Base-by-base conservation (phyloP, 2,329 filamentous ascomycete genomes). In the Fusarium armeniacum region DNA sequence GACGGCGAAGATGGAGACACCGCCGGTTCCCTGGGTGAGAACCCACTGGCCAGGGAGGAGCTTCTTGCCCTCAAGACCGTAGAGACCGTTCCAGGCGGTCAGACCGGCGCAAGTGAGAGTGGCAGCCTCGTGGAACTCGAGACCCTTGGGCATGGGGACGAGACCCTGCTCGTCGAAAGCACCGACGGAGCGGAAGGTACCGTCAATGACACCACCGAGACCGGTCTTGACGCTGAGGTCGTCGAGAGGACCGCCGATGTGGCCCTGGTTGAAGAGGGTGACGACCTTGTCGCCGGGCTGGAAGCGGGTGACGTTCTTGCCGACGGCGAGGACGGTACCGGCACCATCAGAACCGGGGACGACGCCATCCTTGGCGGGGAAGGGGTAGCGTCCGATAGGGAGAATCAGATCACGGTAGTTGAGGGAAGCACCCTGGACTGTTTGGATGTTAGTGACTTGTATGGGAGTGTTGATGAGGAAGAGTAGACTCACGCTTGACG, bases 21-120 rank as follows among this genome's bases (percentile, higher is more conserved):
- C 90, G 22, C 90, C 90, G 0, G 89, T 92, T n/a, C 90, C 90
- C 78, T 92, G 89, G 2, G 89, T 89, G 35, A 93, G 82, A 5
- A 93, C 89, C 71, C 78, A 83, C 65, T 86, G 78, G 6, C 88
- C 89, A 0, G 87, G 84, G 73, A 83, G 81, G 61, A 90, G 67
- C 47, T 74, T 74, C 63, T 77, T 75, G 26, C 81, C 80, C 69
- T 78, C 78, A 32, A 89, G 73, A 3, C 89, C 89, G 70, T 87
- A 90, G 15, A 91, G 81, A 4, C 87, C 86, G 74, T 91, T 91
- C 89, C 89, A 91, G 28, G 85, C 86, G 4, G 89, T 91, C 47
- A 91, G 73, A 3, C 81, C 89, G 3, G 89, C 88, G 72, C 89
- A 91, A 2, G 84, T 76, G 2, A 91, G 80, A 0, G 89, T 89